These are phyloP conservation scores for Cercis canadensis DNA, from an alignment of 306 rosid species.

Conservation along the genomic window DNA sequence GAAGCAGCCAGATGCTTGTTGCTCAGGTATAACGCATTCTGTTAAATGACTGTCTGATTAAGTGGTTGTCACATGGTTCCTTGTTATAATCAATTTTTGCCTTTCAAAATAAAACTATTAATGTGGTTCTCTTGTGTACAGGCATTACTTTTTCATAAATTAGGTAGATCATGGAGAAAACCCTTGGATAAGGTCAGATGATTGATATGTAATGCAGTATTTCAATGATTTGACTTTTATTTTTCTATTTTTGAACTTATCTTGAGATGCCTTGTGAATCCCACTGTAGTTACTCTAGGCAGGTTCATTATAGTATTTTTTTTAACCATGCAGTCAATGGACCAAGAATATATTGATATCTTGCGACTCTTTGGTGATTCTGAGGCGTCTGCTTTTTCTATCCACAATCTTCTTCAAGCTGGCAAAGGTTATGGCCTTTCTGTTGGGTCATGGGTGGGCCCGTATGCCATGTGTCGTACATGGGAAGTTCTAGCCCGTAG, in stretches of 20 bases:
- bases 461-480: constrained; percentile 97
- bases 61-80: constrained; percentile 15
- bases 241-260: background rate
- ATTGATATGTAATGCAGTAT: constrained; percentile 31
- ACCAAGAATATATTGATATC: constrained; percentile 67
- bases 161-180: constrained; percentile 93
- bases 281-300: background rate
- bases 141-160: constrained; percentile 85
- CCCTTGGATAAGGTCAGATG: constrained; percentile 65
- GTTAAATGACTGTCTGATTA: constrained; percentile 2
- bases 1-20: constrained; percentile 98
- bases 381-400: constrained; percentile 69
- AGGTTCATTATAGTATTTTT: constrained; percentile 25
- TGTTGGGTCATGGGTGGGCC: constrained; percentile 98
- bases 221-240: constrained; percentile 16
- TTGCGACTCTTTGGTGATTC: constrained; percentile 87
- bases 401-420: constrained; percentile 89
- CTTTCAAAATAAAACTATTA: constrained; percentile 29
- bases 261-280: constrained; percentile 14
- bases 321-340: constrained; percentile 60
- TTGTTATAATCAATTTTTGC: background rate
- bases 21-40: constrained; percentile 72
- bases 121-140: constrained; percentile 39
- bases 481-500: constrained; percentile 84
- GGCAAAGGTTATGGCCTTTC: constrained; percentile 88